These are phyloP conservation scores for Myriangium duriaei DNA, from an alignment of 2,329 filamentous ascomycete species.

Conservation along the genomic window DNA sequence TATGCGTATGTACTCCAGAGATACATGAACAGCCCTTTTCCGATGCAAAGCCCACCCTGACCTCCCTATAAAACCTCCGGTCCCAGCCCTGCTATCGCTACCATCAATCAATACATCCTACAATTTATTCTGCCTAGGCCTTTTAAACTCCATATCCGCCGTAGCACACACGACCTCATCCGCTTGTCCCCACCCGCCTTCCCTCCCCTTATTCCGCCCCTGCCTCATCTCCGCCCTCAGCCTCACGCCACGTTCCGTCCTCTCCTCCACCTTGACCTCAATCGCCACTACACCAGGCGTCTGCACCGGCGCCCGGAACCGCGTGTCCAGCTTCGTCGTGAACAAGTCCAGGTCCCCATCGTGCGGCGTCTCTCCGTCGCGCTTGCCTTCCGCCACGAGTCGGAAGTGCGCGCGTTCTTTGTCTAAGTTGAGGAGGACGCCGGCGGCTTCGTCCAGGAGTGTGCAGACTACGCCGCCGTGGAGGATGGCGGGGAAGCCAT, in stretches of 20 bases:
- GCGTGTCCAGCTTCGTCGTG: slow-evolving; percentile 44
- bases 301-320: slow-evolving; percentile 40
- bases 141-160: slow-evolving; percentile 42
- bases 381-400: slow-evolving; percentile 11
- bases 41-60: too few species aligned
- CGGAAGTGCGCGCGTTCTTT: slow-evolving; percentile 16
- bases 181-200: slow-evolving; percentile 30
- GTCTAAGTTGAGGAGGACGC: slow-evolving; percentile 37
- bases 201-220: slow-evolving; percentile 4
- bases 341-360: slow-evolving; percentile 23
- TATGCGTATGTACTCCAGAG: too few species aligned
- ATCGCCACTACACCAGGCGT: slow-evolving; percentile 39
- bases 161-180: slow-evolving; percentile 36
- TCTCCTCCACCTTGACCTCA: slow-evolving; percentile 26
- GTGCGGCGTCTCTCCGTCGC: slow-evolving; percentile 14
- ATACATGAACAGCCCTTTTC: too few species aligned
- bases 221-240: slow-evolving; percentile 10
- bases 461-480: slow-evolving; percentile 48
- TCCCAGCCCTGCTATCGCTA: too few species aligned
- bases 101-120: too few species aligned
- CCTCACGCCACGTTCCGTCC: slow-evolving; percentile 7
- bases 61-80: too few species aligned
- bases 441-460: slow-evolving; percentile 48
- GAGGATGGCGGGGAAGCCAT: slow-evolving; percentile 39
- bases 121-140: slow-evolving; percentile 17